Evolutionary conservation across 345 rosid genomes (phyloP).

Genomic region (Eucalyptus polybractea): DNA sequence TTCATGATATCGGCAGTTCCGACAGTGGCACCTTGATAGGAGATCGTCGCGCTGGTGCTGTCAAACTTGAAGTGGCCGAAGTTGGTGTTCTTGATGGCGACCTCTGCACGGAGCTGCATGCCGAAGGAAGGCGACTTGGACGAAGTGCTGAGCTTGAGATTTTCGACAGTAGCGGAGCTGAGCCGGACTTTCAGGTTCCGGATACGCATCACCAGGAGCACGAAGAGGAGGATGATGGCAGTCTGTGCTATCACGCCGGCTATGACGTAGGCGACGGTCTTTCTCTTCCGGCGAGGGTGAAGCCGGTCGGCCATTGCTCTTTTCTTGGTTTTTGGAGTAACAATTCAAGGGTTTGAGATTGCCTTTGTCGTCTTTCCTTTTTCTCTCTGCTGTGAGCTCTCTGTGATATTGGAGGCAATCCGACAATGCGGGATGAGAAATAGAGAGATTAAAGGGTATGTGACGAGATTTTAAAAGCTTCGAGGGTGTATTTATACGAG

Average conservation of each 20-base stretch:
- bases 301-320: neutral
- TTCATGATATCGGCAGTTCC: neutral
- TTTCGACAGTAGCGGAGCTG: neutral
- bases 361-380: neutral
- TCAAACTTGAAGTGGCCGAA: slow-evolving; percentile 12
- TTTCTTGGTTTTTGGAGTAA: neutral
- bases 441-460: neutral
- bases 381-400: neutral
- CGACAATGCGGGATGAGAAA: neutral
- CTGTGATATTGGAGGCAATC: neutral
- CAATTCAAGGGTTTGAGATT: neutral
- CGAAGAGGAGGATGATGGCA: neutral
- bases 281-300: neutral
- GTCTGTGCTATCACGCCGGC: neutral
- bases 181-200: neutral
- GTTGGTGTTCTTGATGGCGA: slow-evolving; percentile 10
- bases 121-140: neutral
- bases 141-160: neutral
- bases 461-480: neutral
- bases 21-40: neutral
- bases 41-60: neutral
- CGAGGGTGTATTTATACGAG: neutral
- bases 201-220: neutral
- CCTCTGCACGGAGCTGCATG: neutral
- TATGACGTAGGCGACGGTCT: neutral